Evolutionary conservation across 2,329 filamentous ascomycete genomes (phyloP).

Genomic region (Monosporascus sp.): DNA sequence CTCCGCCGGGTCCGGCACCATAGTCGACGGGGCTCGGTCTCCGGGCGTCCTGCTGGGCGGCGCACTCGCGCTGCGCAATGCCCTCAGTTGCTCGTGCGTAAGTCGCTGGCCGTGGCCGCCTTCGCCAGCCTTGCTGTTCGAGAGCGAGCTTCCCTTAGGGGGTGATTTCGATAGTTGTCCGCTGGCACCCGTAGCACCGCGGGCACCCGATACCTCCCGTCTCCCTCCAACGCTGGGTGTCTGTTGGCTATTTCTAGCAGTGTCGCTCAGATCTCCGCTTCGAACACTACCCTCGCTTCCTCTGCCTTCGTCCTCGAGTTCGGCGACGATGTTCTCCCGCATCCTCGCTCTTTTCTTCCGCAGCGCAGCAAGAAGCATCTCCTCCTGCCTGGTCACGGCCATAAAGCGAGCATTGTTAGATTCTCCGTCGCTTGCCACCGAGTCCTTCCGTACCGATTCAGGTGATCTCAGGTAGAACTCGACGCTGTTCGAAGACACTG

Average conservation of each 20-base stretch:
- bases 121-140: background rate
- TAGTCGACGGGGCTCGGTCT: constrained; percentile 3
- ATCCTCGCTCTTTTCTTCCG: constrained; percentile 52
- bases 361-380: constrained; percentile 53
- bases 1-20: constrained; percentile 7
- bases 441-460: constrained; percentile 29
- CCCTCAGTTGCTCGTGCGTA: background rate
- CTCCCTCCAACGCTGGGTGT: background rate
- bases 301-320: constrained; percentile 33
- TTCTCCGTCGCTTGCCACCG: constrained; percentile 18
- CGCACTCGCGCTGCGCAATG: background rate
- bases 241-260: background rate
- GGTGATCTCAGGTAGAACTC: constrained; percentile 42
- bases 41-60: background rate
- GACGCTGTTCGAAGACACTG: constrained; percentile 46
- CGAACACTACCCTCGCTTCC: constrained; percentile 2
- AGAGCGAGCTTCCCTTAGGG: background rate
- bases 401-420: constrained; percentile 41
- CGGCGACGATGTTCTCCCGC: constrained; percentile 41
- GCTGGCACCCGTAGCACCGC: background rate
- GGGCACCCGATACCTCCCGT: background rate
- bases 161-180: background rate
- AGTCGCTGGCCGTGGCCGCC: background rate
- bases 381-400: constrained; percentile 54
- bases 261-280: constrained; percentile 1